Evolutionary conservation across 176 grass and related monocot genomes (phyloP).

Genomic region (Zoysia japonica): DNA sequence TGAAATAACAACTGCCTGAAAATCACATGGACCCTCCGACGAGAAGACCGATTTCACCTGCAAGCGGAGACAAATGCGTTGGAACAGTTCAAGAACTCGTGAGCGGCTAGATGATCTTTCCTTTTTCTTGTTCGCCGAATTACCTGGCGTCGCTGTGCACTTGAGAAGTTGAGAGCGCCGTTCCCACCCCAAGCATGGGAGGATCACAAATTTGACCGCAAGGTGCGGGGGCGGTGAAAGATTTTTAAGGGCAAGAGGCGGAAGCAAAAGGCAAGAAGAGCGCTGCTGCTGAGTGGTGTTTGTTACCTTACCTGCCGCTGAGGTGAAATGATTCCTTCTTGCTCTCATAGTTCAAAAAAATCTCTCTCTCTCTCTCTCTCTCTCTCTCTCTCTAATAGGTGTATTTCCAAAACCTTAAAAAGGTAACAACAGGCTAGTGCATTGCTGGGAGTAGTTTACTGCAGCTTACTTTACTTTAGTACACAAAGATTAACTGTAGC

Average conservation of each 20-base stretch:
- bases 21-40: slow-evolving; percentile 33
- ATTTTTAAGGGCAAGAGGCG: slow-evolving; percentile 46
- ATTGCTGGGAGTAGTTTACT: slow-evolving; percentile 50
- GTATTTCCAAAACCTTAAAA: slow-evolving; percentile 51
- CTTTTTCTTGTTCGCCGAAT: not conserved
- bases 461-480: slow-evolving; percentile 58
- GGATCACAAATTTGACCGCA: slow-evolving; percentile 49
- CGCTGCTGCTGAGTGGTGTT: slow-evolving; percentile 31
- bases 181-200: slow-evolving; percentile 17
- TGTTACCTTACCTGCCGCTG: slow-evolving; percentile 52
- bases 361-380: no score
- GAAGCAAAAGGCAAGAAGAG: slow-evolving; percentile 44
- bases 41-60: slow-evolving; percentile 35
- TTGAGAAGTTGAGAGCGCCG: slow-evolving; percentile 6
- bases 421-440: slow-evolving; percentile 37
- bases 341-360: not conserved
- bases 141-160: slow-evolving; percentile 36
- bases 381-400: slow-evolving; percentile 12
- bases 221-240: slow-evolving; percentile 40
- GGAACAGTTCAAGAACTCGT: slow-evolving; percentile 22
- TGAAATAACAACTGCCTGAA: slow-evolving; percentile 37
- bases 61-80: not conserved
- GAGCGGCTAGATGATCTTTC: slow-evolving; percentile 21
- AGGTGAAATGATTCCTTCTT: slow-evolving; percentile 65
- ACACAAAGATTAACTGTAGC: slow-evolving; percentile 49